phyloP scores from a whole-genome alignment of 2,329 filamentous ascomycete genomes.

The Calonectria pteridis region DNA sequence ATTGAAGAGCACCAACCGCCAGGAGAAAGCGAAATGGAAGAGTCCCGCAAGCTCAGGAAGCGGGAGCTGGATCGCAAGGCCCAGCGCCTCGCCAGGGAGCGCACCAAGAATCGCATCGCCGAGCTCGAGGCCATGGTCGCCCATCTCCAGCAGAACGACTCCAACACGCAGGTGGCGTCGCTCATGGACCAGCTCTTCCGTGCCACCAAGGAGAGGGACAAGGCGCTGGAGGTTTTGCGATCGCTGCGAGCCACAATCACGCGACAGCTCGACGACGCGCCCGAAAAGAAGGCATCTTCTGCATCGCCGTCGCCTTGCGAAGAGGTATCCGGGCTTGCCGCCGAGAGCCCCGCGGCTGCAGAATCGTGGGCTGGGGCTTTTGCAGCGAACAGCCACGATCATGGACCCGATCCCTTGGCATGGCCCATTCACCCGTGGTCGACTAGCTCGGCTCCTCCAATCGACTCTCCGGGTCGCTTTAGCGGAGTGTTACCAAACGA shows the following conservation, averaged over 20 bases:
- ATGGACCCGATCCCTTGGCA: not conserved
- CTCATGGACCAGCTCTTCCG: slow-evolving; percentile 43
- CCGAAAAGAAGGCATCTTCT: not conserved
- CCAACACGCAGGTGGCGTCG: slow-evolving; percentile 38
- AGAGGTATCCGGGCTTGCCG: not conserved
- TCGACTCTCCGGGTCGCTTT: not conserved
- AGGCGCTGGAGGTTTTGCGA: slow-evolving; percentile 32
- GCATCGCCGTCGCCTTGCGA: not conserved
- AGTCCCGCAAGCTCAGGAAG: slow-evolving; percentile 45
- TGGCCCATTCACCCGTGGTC: slow-evolving; percentile 4
- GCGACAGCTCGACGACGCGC: slow-evolving; percentile 29
- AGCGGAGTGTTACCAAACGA: not conserved
- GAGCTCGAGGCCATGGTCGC: slow-evolving; percentile 47
- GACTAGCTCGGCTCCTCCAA: not conserved
- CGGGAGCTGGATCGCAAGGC: slow-evolving; percentile 49
- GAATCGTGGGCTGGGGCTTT: not conserved
- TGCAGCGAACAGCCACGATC: not conserved
- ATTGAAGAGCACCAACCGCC: not conserved
- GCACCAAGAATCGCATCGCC: slow-evolving; percentile 48
- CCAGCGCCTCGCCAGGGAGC: slow-evolving; percentile 47
- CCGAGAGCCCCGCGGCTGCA: not conserved
- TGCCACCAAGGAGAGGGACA: slow-evolving; percentile 42
- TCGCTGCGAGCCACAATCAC: slow-evolving; percentile 28
- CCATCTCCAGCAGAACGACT: slow-evolving; percentile 39
- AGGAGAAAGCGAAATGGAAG: slow-evolving; percentile 8